phyloP scores from a whole-genome alignment of 345 rosid species.

The Eutrema japonicum region DNA sequence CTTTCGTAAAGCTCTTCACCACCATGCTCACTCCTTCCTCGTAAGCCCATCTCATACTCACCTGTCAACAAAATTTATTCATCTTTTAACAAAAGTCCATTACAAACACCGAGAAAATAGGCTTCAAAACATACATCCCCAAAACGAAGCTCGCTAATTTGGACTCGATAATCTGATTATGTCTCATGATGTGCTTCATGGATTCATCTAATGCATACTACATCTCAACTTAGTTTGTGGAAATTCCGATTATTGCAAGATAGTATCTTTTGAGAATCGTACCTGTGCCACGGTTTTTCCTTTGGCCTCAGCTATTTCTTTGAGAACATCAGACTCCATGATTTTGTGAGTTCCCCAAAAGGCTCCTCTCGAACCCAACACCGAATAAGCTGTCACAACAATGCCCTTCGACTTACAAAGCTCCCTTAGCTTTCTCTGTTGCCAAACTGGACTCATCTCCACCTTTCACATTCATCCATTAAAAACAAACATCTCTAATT shows the following conservation, averaged over 20 bases:
- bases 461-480: constrained; percentile 53
- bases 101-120: background rate
- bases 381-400: constrained; percentile 62
- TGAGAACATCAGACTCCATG: constrained; percentile 64
- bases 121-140: background rate
- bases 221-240: background rate
- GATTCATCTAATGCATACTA: background rate
- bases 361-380: constrained; percentile 67
- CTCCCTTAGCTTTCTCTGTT: constrained; percentile 67
- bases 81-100: background rate
- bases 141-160: background rate
- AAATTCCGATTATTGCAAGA: background rate
- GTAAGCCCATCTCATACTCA: constrained; percentile 67
- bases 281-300: constrained; percentile 86
- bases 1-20: constrained; percentile 62
- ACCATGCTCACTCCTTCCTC: constrained; percentile 56
- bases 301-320: constrained; percentile 63
- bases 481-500: background rate
- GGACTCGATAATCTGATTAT: background rate
- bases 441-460: constrained; percentile 87
- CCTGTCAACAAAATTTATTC: constrained; percentile 39
- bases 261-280: background rate
- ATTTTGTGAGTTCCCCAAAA: constrained; percentile 70
- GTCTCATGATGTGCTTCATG: background rate
- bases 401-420: constrained; percentile 62